Evolutionary conservation across 305 asterid species (phyloP), one percentile per base, ranked within the genome.

Genomic region (Fraxinus greggii): DNA sequence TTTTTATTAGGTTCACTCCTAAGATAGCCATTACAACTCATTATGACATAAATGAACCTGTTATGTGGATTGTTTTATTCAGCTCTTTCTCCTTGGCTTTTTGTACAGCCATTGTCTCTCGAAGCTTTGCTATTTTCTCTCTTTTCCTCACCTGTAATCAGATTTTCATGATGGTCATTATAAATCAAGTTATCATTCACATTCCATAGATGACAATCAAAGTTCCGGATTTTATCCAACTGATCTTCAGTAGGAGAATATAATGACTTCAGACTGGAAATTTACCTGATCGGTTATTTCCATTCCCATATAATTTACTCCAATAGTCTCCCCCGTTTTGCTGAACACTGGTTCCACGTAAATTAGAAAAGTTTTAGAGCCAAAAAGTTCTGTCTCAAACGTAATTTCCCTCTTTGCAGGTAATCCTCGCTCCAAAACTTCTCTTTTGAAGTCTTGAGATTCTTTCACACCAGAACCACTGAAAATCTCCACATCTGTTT

Each of bases 271-370:
- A 13, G 7, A 32, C 28, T 73, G 38, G 24, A 61, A 73, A 59
- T 23, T 81, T 36, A 91, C 98, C 93, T 93, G 97, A 85, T 94
- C 98, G 31, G 98, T 94, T 74, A 94, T 88, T 84, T 94, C 98
- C 98, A 94, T 94, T 78, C 98, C 98, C 98, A 94, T 94, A 85
- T 94, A 94, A 85, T 94, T 94, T 19, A 94, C 98, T 70, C 98
- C 98, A 70, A 94, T 91, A 2, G 94, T 92, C 78, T 94, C 98
- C 36, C 98, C 98, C 1, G 92, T 84, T 85, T 91, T 94, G 89
- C 96, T 94, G 90, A 94, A 94, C 84, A 92, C 96, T 31, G 94
- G 96, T n/a, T 92, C 96, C 1, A 85, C 93, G 4, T 92, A 92
- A 10, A 92, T 92, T 78, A 92, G 81, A 75, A 92, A 92, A 21